Evolutionary conservation across 305 asterid genomes (phyloP), one percentile per base, ranked within the genome.

Genomic region (Fraxinus floribunda): DNA sequence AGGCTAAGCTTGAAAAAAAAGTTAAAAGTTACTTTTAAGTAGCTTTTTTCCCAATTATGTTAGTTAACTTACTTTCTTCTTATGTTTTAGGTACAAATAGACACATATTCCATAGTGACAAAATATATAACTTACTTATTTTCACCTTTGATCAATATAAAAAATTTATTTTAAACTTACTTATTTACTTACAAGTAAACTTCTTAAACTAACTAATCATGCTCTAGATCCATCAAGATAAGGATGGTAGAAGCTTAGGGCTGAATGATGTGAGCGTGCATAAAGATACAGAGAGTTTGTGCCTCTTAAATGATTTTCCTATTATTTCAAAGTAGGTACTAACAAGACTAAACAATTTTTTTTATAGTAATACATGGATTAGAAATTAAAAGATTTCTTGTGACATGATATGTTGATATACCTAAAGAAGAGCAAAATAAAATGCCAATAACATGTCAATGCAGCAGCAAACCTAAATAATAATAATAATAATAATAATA

Each of bases 381-480:
- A 66, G 36, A 66, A 66, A 66, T 66, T 66, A 26, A 66, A 26
- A 66, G 70, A 20, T 66, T 9, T 66, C 35, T 66, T 66, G n/a
- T 66, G 35, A 22, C 35, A 24, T 66, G 73, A 66, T 66, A 66
- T 10, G 73, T 32, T 13, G 24, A 32, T 71, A 32, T 71, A 16
- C 76, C 76, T 16, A 16, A 71, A 71, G 44, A 71, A 34, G 77
- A 71, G 55, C 7, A 66, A 52, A 78, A 44, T 3, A 20, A 32
- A 52, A 72, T 30, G 34, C 71, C 78, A 66, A 15, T 26, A 68
- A 41, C 24, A 76, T 66, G 76, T 55, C 83, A 66, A 11, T 49
- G 55, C 82, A 66, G 64, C 41, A 73, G 78, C 73, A 44, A 83
- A 77, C 70, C 64, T 36, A 74, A 74, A 78, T 26, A 38, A 75